A percentile compares a stretch with the other conserved stretches of the same genome.
Conservation (phyloP, 2,329 filamentous ascomycete species). For the Xylariaceae sp. region DNA sequence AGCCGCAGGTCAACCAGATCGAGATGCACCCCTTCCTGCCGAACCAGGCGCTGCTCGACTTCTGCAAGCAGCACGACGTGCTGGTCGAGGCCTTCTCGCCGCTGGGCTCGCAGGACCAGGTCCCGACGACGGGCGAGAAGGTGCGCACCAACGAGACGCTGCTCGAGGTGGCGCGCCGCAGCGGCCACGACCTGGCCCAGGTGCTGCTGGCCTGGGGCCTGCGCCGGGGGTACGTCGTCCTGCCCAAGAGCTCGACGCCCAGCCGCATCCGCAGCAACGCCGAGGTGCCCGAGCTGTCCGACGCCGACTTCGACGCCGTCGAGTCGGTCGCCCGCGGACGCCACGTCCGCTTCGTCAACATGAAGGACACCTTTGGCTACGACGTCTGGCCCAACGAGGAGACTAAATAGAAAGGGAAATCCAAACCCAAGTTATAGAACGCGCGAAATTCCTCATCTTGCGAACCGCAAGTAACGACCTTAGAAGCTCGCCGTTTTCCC, state of each 20-base stretch:
- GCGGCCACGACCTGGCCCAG: conserved; percentile 51
- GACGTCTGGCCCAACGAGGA: conserved; percentile 59
- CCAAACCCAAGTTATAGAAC: no score
- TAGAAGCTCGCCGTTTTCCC: no score
- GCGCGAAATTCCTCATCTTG: no score
- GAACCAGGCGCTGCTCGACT: conserved; percentile 42
- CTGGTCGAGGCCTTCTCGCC: conserved; percentile 43
- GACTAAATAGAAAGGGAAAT: background rate
- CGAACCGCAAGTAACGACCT: no score
- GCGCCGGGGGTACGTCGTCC: conserved; percentile 56
- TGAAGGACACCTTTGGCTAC: conserved; percentile 75
- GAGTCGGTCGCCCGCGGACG: conserved; percentile 58
- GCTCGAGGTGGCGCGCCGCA: conserved; percentile 50
- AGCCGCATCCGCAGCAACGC: conserved; percentile 60
- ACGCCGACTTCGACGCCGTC: conserved; percentile 53
- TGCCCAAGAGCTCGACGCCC: conserved; percentile 64
- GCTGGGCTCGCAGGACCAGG: conserved; percentile 60
- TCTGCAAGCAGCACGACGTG: conserved; percentile 44
- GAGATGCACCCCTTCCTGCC: conserved; percentile 41
- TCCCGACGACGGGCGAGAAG: conserved; percentile 60
- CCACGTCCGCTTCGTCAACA: conserved; percentile 68
- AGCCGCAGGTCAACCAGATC: conserved; percentile 36
- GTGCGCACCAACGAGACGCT: conserved; percentile 52
- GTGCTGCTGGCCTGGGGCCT: conserved; percentile 60
- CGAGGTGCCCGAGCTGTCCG: conserved; percentile 44